Evolutionary conservation across 352 stramenopile genomes (phyloP).

Genomic region (Chrysophaeum taylorii): DNA sequence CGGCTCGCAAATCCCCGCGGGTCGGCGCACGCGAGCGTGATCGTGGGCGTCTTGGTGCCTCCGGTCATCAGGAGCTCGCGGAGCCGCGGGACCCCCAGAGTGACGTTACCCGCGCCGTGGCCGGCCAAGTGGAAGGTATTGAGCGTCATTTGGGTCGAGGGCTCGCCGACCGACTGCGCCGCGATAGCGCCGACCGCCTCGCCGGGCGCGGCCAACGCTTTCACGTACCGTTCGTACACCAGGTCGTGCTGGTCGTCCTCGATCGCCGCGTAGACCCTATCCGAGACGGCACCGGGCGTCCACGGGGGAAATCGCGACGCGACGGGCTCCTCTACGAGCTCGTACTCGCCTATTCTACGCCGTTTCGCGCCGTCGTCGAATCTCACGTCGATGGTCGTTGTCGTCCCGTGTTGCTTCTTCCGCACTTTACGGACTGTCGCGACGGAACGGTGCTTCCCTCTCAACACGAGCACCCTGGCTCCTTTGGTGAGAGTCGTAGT

Average conservation of each 20-base stretch:
- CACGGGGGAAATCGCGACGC: constrained; percentile 66
- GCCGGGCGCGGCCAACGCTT: constrained; percentile 84
- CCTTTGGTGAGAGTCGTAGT: neutral
- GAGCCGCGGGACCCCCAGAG: constrained; percentile 95
- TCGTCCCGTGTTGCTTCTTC: constrained; percentile 53
- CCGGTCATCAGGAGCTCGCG: constrained; percentile 99
- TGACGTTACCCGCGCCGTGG: constrained; percentile 97
- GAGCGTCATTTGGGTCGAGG: constrained; percentile 99
- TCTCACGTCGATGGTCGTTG: constrained; percentile 58
- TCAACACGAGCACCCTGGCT: neutral
- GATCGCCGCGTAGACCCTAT: constrained; percentile 66
- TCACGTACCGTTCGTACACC: constrained; percentile 90
- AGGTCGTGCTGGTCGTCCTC: constrained; percentile 66
- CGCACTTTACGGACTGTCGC: constrained; percentile 43
- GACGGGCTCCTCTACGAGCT: constrained; percentile 49
- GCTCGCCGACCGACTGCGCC: constrained; percentile 96
- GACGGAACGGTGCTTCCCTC: neutral
- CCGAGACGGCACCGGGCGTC: constrained; percentile 68
- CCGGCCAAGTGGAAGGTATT: constrained; percentile 99
- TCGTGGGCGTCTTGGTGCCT: constrained; percentile 96
- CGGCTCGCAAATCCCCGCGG: constrained; percentile 51
- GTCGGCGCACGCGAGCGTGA: constrained; percentile 82
- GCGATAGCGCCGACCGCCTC: constrained; percentile 96
- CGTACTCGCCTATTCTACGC: constrained; percentile 46
- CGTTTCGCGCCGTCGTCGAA: constrained; percentile 64